phyloP scores from a whole-genome alignment of 768 basidiomycete genomes.

The Cantharellus cinnabarinus region DNA sequence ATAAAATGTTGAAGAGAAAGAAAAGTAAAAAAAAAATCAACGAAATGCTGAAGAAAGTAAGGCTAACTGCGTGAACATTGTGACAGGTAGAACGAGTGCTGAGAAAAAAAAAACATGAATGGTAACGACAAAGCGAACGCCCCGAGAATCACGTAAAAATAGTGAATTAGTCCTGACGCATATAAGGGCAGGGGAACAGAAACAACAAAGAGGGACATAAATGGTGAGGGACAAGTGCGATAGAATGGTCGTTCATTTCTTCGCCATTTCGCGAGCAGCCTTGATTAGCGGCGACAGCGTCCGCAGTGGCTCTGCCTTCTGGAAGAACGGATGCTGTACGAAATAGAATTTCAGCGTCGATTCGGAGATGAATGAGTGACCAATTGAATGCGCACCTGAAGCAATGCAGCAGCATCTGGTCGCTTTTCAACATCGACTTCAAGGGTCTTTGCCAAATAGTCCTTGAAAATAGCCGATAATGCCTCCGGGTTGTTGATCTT shows the following conservation, averaged over 20 bases:
- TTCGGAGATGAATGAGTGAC: not conserved
- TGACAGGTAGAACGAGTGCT: no score
- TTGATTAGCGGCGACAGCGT: conserved; percentile 82
- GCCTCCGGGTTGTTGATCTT: conserved; percentile 81
- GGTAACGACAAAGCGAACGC: no score
- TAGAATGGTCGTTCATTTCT: not conserved
- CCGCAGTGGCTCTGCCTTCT: conserved; percentile 64
- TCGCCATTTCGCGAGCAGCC: conserved; percentile 45
- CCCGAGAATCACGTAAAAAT: no score
- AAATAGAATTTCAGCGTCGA: not conserved
- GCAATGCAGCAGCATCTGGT: conserved; percentile 58
- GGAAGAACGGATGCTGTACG: conserved; percentile 68
- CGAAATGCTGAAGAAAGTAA: no score
- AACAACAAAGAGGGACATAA: not conserved
- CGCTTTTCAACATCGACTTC: conserved; percentile 93
- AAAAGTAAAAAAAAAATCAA: no score
- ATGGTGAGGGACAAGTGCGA: not conserved
- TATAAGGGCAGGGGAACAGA: not conserved
- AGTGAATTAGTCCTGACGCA: no score
- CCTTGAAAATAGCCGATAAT: conserved; percentile 58
- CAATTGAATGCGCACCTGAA: conserved; percentile 30
- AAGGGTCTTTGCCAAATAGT: conserved; percentile 71
- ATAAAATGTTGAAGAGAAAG: no score
- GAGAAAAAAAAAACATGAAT: no score
- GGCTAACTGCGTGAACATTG: no score